These are phyloP conservation scores for Trichoderma endophyticum DNA, from an alignment of 2,329 filamentous ascomycete genomes.

Conservation along the genomic window DNA sequence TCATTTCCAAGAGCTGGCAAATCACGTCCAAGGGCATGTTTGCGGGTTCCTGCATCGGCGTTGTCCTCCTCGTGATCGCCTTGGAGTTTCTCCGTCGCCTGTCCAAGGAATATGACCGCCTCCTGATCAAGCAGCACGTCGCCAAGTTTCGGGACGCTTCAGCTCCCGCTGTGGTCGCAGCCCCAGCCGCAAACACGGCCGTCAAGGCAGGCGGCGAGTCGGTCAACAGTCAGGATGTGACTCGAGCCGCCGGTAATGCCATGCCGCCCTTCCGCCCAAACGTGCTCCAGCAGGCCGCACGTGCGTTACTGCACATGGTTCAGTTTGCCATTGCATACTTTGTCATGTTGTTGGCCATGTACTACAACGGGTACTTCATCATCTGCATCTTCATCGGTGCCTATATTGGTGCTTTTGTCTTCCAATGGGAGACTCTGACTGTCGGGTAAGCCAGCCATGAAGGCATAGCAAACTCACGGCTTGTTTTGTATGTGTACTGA, in stretches of 20 bases:
- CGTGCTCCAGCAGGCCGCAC: conserved; percentile 61
- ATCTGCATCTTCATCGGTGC: conserved; percentile 77
- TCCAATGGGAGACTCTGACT: conserved; percentile 62
- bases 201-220: conserved; percentile 19
- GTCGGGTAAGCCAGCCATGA: conserved; percentile 26
- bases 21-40: conserved; percentile 69
- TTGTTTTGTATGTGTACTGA: neutral
- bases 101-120: conserved; percentile 69
- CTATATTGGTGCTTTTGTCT: conserved; percentile 68
- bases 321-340: conserved; percentile 77
- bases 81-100: conserved; percentile 71
- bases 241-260: conserved; percentile 10
- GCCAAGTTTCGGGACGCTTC: conserved; percentile 27
- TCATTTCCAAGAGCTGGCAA: conserved; percentile 68
- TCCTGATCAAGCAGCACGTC: conserved; percentile 54
- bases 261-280: conserved; percentile 52
- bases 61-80: conserved; percentile 67
- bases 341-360: conserved; percentile 68
- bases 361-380: conserved; percentile 71
- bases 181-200: neutral
- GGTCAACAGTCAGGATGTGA: conserved; percentile 25
- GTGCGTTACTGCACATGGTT: conserved; percentile 64
- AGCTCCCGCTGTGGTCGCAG: conserved; percentile 15
- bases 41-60: conserved; percentile 75
- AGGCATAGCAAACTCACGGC: neutral